These are phyloP conservation scores for Backusella morwellensis DNA, from an alignment of 192 early-diverging fungal genomes.

Conservation along the genomic window DNA sequence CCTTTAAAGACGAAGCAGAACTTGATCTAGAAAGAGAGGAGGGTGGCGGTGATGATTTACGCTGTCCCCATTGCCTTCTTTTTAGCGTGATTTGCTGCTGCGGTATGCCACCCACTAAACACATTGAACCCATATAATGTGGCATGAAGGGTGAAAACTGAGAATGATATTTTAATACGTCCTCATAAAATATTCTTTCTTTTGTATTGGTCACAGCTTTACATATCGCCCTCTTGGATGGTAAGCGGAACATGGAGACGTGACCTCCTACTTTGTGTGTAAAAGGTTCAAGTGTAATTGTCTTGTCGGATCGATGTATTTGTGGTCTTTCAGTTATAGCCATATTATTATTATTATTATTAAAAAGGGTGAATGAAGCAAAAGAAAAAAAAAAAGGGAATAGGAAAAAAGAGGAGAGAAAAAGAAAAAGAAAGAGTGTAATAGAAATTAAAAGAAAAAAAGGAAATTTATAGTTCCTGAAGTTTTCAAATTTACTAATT, in stretches of 20 bases:
- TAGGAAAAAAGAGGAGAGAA: not conserved
- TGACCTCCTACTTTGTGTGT: slow-evolving; percentile 17
- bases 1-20: not conserved
- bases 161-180: slow-evolving; percentile 1
- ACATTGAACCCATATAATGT: slow-evolving; percentile 9
- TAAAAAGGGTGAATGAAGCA: not conserved
- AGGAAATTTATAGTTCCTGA: slow-evolving; percentile 1
- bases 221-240: slow-evolving; percentile 2
- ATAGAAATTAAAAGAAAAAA: not conserved
- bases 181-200: slow-evolving; percentile 14
- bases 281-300: slow-evolving; percentile 10
- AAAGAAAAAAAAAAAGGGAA: not conserved
- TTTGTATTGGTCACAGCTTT: slow-evolving; percentile 14
- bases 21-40: not conserved
- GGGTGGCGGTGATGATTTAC: not conserved
- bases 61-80: slow-evolving; percentile 1
- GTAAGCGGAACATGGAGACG: slow-evolving; percentile 14
- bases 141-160: slow-evolving; percentile 2
- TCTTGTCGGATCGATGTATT: not conserved
- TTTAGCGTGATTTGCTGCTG: not conserved
- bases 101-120: not conserved
- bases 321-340: not conserved
- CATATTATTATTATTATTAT: not conserved
- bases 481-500: not conserved
- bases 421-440: not conserved